Conservation (phyloP, 192 early-diverging fungal genomes). For the Coemansia sp. region DNA sequence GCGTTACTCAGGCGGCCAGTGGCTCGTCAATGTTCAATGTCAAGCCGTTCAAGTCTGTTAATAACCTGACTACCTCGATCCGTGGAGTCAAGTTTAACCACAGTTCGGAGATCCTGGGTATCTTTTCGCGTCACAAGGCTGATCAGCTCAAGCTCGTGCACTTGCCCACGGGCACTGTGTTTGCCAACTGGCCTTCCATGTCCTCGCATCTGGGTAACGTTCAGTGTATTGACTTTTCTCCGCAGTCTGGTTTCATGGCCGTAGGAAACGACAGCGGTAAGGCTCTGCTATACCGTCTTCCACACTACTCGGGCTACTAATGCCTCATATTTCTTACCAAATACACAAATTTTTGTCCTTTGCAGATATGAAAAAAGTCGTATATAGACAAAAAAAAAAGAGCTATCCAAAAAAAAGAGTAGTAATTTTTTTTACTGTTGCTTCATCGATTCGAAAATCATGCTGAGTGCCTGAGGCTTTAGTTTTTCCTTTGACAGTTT, state of each 20-base stretch:
- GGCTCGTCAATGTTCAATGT: constrained; percentile 52
- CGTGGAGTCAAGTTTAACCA: constrained; percentile 80
- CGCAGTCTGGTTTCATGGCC: constrained; percentile 87
- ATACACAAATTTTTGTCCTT: background rate
- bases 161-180: constrained; percentile 78
- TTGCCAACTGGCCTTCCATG: constrained; percentile 93
- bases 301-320: constrained; percentile 60
- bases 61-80: constrained; percentile 87
- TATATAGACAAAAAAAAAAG: background rate
- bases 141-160: constrained; percentile 86
- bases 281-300: constrained; percentile 83
- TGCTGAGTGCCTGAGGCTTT: constrained; percentile 29
- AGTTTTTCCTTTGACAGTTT: constrained; percentile 20
- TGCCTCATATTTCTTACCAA: background rate
- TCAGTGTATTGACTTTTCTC: constrained; percentile 81
- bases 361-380: no score
- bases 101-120: constrained; percentile 80
- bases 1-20: constrained; percentile 7
- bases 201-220: constrained; percentile 85
- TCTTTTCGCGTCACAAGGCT: constrained; percentile 73
- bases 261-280: constrained; percentile 92
- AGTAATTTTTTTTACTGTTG: constrained; percentile 8
- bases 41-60: constrained; percentile 73
- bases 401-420: background rate
- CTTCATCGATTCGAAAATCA: constrained; percentile 47